Conservation (phyloP, 2,329 filamentous ascomycete species). For the Colletotrichum simmondsii region DNA sequence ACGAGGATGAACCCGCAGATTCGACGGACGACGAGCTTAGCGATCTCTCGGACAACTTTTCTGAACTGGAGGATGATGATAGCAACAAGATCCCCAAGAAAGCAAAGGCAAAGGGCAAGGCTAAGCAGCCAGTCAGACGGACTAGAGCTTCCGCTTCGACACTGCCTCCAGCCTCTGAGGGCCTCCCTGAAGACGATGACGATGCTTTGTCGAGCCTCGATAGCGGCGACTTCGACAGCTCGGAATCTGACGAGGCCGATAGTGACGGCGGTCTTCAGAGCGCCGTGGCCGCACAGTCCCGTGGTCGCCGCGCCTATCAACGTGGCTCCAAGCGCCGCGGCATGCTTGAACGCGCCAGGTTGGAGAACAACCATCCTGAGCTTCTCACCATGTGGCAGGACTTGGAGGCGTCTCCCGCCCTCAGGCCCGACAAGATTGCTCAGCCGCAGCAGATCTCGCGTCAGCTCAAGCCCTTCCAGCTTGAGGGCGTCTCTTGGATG, state of each 20-base stretch:
- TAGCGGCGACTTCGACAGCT: background rate
- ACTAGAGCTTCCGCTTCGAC: constrained; percentile 4
- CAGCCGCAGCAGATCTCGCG: constrained; percentile 85
- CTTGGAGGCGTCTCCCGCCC: constrained; percentile 73
- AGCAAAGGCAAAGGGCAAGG: background rate
- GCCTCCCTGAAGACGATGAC: constrained; percentile 2
- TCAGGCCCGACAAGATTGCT: constrained; percentile 70
- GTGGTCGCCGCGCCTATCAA: constrained; percentile 47
- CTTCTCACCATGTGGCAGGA: constrained; percentile 88
- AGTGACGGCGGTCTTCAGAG: background rate
- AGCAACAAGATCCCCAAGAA: background rate
- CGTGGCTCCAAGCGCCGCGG: constrained; percentile 38
- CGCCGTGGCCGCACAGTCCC: constrained; percentile 35
- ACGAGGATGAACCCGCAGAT: constrained; percentile 32
- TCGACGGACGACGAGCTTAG: constrained; percentile 39
- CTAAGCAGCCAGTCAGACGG: constrained; percentile 2
- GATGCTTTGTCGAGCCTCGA: constrained; percentile 16
- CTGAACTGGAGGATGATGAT: constrained; percentile 1
- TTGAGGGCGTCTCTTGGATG: constrained; percentile 97
- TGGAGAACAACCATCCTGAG: constrained; percentile 81
- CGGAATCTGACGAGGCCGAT: background rate
- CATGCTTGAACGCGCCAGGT: constrained; percentile 68
- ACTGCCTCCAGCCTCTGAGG: background rate
- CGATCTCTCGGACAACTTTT: constrained; percentile 3
- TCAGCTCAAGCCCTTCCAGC: constrained; percentile 90